Evolutionary conservation across 1,139 yeast genomes (phyloP), one percentile per base, ranked within the genome.

Genomic region (Yamadazyma atlantica): DNA sequence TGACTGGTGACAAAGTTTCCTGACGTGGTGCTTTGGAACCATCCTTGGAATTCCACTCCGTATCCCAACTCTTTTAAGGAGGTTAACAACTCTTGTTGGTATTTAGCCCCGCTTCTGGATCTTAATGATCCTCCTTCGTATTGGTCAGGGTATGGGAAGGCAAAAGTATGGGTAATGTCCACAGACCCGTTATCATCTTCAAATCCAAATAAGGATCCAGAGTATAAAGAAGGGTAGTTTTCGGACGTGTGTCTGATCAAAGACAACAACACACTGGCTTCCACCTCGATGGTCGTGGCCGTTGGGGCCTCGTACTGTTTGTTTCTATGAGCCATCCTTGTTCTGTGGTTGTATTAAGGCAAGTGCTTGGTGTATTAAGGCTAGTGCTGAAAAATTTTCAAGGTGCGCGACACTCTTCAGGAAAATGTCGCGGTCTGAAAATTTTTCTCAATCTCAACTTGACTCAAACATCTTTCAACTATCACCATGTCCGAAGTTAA

Each of bases 191-290:
- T 76, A 46, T 73, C 78, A 41, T 78, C 80, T 58, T 84, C 89
- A 45, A 84, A 73, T 14, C 96, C 96, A 40, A 84, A 77, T 38
- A 88, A 69, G 34, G 90, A 81, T 22, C 96, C 96, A 21, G 86
- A 75, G 40, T 77, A 82, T 24, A 82, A 68, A 14, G 80, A 70
- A 29, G 94, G 89, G 54, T 73, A 75, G 53, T 75, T 69, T 44
- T 82, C 87, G 30, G 87, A 74, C 12, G 89, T 80, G 59, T 85
- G 88, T 60, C 85, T 81, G 49, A 84, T 70, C 48, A 88, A 73
- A 46, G 84, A 81, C 51, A 87, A 70, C 37, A 84, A 82, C 25
- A 78, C 90, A 45, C 80, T 70, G 26, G 82, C 76, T 47, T 75
- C 77, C 34, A 78, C 62, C 42, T 69, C 67, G 42, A 78, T 72